phyloP scores from a whole-genome alignment of 163 green algal species.

The Coccomyxa subellipsoidea region DNA sequence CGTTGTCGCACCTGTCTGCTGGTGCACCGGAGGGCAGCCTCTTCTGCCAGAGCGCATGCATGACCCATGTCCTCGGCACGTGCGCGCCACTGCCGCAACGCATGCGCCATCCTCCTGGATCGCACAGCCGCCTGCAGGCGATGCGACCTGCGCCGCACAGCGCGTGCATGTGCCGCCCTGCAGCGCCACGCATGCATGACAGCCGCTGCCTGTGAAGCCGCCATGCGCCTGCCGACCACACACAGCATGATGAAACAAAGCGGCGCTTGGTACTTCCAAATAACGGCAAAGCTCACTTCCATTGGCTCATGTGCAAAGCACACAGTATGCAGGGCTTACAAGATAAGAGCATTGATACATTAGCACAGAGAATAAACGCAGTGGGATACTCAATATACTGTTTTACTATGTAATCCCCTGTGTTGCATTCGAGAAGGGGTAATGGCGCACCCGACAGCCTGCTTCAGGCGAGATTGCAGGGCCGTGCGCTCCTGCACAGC shows the following conservation, averaged over 20 bases:
- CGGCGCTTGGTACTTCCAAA: no score
- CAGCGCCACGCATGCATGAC: not conserved
- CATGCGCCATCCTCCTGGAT: not conserved
- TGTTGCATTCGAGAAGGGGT: not conserved
- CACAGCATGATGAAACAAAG: no score
- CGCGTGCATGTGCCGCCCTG: not conserved
- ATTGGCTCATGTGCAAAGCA: no score
- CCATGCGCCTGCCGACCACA: not conserved
- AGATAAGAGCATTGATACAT: no score
- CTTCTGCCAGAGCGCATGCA: not conserved
- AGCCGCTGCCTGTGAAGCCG: not conserved
- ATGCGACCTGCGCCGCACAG: not conserved
- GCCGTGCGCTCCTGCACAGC: not conserved
- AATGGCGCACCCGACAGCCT: not conserved
- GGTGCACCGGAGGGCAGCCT: not conserved
- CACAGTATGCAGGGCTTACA: no score
- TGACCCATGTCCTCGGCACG: not conserved
- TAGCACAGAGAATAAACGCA: no score
- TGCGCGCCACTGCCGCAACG: not conserved
- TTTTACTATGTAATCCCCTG: no score
- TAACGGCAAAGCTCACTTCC: no score
- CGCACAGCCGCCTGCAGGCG: conserved; percentile 11
- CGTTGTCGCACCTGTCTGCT: not conserved
- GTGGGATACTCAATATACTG: no score
- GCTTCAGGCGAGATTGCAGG: not conserved